Conservation (phyloP, 352 stramenopile genomes). For the Phytopythium delawarense region DNA sequence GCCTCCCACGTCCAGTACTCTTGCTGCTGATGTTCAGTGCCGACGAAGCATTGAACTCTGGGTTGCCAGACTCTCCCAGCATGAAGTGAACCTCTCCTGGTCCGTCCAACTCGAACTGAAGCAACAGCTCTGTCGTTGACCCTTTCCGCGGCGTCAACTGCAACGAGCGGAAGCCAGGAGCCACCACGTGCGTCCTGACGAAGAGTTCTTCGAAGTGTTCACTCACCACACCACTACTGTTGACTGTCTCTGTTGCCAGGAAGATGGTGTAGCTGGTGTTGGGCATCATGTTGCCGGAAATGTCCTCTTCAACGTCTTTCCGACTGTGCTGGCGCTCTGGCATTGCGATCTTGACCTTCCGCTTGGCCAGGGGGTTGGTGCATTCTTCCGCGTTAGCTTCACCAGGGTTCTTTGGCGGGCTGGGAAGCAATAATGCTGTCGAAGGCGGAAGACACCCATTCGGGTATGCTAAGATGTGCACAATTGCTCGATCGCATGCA, state of each 20-base stretch:
- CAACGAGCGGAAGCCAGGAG: conserved; percentile 45
- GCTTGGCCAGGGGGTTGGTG: conserved; percentile 21
- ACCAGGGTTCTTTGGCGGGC: conserved; percentile 5
- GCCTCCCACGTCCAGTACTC: conserved; percentile 11
- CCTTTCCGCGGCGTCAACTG: conserved; percentile 46
- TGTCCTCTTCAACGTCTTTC: conserved; percentile 36
- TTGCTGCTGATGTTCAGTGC: conserved; percentile 77
- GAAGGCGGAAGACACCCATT: conserved; percentile 22
- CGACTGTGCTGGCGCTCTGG: conserved; percentile 28
- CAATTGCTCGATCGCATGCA: conserved; percentile 38
- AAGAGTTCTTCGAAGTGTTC: conserved; percentile 23
- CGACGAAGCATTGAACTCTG: conserved; percentile 66
- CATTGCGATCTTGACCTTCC: conserved; percentile 27
- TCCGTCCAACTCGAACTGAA: conserved; percentile 49
- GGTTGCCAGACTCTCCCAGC: conserved; percentile 44
- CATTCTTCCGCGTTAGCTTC: background rate
- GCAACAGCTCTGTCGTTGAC: conserved; percentile 69
- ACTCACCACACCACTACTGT: conserved; percentile 58
- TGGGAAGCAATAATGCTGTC: conserved; percentile 9
- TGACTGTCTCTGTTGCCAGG: conserved; percentile 47
- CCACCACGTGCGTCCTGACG: conserved; percentile 39
- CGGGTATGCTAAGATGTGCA: conserved; percentile 50
- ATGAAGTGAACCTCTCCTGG: conserved; percentile 77
- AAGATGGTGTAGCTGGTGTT: conserved; percentile 53
- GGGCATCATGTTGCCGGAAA: conserved; percentile 21